phyloP scores from a whole-genome alignment of 805 yeast species.

The Hanseniaspora lindneri region DNA sequence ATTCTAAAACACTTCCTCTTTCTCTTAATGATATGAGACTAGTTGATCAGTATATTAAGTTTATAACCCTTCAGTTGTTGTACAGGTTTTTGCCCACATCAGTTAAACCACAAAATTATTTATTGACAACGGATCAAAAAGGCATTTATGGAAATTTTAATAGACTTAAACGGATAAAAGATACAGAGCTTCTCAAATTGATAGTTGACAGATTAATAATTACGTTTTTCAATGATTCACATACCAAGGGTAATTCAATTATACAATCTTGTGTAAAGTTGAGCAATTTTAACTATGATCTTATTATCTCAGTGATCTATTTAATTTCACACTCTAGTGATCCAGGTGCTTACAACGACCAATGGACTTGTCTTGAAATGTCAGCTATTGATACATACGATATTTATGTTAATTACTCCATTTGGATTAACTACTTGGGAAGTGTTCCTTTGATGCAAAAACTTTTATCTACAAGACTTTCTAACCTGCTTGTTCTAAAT shows the following conservation, averaged over 20 bases:
- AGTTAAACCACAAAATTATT: conserved; percentile 5
- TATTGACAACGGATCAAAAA: conserved; percentile 52
- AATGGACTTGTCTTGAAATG: conserved; percentile 29
- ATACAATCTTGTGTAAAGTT: conserved; percentile 40
- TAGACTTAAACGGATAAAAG: conserved; percentile 22
- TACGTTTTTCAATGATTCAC: not conserved
- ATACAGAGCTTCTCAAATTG: not conserved
- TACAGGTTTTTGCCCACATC: conserved; percentile 44
- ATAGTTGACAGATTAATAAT: not conserved
- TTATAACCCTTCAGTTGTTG: conserved; percentile 59
- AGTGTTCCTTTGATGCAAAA: not conserved
- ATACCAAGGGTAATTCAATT: conserved; percentile 27
- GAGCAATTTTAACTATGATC: conserved; percentile 59
- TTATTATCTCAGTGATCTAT: conserved; percentile 38
- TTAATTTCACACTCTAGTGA: conserved; percentile 25
- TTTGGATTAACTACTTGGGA: conserved; percentile 35
- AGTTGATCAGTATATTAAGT: conserved; percentile 50
- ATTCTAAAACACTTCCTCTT: conserved; percentile 37
- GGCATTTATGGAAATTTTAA: conserved; percentile 43
- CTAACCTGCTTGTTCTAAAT: conserved; percentile 30
- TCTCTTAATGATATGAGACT: conserved; percentile 78
- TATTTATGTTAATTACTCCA: conserved; percentile 47
- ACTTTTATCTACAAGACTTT: not conserved
- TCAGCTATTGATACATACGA: conserved; percentile 51
- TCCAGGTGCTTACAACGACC: conserved; percentile 5